phyloP scores from a whole-genome alignment of 225 moss, liverwort and hornwort species.

The Thuidium tamariscinum region DNA sequence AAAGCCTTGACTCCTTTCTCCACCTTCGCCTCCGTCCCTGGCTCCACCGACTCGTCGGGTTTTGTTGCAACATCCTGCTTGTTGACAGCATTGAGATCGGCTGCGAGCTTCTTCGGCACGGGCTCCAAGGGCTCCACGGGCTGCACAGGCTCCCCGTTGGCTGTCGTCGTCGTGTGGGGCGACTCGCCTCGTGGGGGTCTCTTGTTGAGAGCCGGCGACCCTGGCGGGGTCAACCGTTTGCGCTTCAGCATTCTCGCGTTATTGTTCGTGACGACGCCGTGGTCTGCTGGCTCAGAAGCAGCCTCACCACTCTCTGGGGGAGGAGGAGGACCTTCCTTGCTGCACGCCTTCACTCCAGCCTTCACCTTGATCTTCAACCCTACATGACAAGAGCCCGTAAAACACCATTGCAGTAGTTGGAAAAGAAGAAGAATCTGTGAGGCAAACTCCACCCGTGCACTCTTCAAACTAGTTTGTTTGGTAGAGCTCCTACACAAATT shows the following conservation, averaged over 20 bases:
- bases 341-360: slow-evolving; percentile 16
- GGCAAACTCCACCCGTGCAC: neutral
- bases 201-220: slow-evolving; percentile 41
- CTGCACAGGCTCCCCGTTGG: slow-evolving; percentile 40
- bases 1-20: neutral
- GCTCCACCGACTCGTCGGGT: slow-evolving; percentile 9
- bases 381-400: slow-evolving; percentile 5
- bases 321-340: slow-evolving; percentile 2
- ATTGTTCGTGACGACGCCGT: slow-evolving; percentile 10
- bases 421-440: neutral
- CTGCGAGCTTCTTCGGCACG: slow-evolving; percentile 11
- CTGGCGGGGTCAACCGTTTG: slow-evolving; percentile 53
- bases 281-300: neutral
- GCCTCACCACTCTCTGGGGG: slow-evolving; percentile 22
- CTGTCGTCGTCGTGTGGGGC: neutral
- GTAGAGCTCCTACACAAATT: neutral
- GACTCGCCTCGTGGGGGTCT: slow-evolving; percentile 32
- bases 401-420: neutral
- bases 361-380: slow-evolving; percentile 58
- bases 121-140: slow-evolving; percentile 18
- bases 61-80: slow-evolving; percentile 21
- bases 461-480: neutral
- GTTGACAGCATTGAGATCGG: slow-evolving; percentile 35
- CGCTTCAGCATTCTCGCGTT: slow-evolving; percentile 50
- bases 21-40: neutral